phyloP scores from a whole-genome alignment of 1,139 yeast genomes.

The Eremothecium cymbalariae region DNA sequence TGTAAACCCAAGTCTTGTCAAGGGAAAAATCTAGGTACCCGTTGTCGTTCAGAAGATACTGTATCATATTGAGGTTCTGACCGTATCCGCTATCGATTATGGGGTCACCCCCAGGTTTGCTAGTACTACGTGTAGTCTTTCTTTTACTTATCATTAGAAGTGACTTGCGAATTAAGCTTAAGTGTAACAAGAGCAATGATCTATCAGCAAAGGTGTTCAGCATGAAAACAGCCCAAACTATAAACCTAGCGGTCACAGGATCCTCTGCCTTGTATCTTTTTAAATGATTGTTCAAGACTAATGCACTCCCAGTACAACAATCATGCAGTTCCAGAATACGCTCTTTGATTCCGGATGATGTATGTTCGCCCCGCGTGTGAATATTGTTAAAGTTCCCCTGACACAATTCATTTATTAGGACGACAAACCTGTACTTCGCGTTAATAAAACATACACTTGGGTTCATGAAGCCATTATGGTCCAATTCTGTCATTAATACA shows the following conservation, averaged over 20 bases:
- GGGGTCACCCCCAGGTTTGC: slow-evolving; percentile 6
- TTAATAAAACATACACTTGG: slow-evolving; percentile 37
- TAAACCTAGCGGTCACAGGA: slow-evolving; percentile 35
- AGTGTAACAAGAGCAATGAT: slow-evolving; percentile 47
- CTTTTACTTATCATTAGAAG: slow-evolving; percentile 11
- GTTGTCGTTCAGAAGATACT: slow-evolving; percentile 12
- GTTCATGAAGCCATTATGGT: slow-evolving; percentile 15
- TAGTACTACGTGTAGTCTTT: slow-evolving; percentile 1
- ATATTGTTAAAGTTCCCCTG: slow-evolving; percentile 24
- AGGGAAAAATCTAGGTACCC: slow-evolving; percentile 9
- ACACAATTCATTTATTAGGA: slow-evolving; percentile 44
- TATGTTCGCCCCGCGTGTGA: slow-evolving; percentile 15
- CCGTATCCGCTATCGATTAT: slow-evolving; percentile 14
- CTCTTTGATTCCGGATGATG: slow-evolving; percentile 39
- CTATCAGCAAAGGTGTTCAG: slow-evolving; percentile 49
- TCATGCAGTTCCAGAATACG: slow-evolving; percentile 45
- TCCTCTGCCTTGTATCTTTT: slow-evolving; percentile 11
- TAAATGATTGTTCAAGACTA: slow-evolving; percentile 26
- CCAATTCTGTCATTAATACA: slow-evolving; percentile 40
- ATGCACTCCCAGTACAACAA: slow-evolving; percentile 42
- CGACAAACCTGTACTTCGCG: slow-evolving; percentile 45
- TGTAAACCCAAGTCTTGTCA: slow-evolving; percentile 21
- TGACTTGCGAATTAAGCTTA: slow-evolving; percentile 37
- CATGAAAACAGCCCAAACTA: slow-evolving; percentile 42
- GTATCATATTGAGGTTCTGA: slow-evolving; percentile 10